These are phyloP conservation scores for Chloromonas sp. DNA, from an alignment of 163 green algal genomes.

Conservation along the genomic window DNA sequence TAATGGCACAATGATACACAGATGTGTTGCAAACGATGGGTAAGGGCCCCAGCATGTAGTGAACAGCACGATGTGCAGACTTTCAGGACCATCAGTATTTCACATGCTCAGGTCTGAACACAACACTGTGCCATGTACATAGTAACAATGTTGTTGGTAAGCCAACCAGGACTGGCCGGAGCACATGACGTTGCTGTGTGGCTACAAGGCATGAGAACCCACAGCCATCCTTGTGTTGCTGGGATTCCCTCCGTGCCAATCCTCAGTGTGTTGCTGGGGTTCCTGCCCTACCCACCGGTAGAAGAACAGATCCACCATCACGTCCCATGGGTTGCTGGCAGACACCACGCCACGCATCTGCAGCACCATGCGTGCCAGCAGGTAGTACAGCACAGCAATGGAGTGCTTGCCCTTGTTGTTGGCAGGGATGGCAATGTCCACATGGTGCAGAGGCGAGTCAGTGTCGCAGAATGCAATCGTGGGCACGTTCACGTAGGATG, in stretches of 20 bases:
- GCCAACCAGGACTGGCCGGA: neutral
- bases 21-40: no score
- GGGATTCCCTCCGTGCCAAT: neutral
- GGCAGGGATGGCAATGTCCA: slow-evolving; percentile 98
- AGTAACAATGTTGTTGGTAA: no score
- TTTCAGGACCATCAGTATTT: no score
- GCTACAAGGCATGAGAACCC: neutral
- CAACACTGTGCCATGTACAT: no score
- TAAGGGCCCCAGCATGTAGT: no score
- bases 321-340: slow-evolving; percentile 76
- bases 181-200: neutral
- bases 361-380: slow-evolving; percentile 97
- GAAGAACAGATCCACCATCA: slow-evolving; percentile 99
- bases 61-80: no score
- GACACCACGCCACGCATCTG: slow-evolving; percentile 90
- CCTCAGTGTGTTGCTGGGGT: neutral
- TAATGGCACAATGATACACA: no score
- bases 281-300: slow-evolving; percentile 57
- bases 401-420: slow-evolving; percentile 99
- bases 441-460: slow-evolving; percentile 87
- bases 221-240: neutral
- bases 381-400: slow-evolving; percentile 93
- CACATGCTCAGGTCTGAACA: no score
- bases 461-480: slow-evolving; percentile 99
- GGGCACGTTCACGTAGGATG: slow-evolving; percentile 98